Evolutionary conservation across 2,329 filamentous ascomycete genomes (phyloP).

Genomic region (Acephala macrosclerotiorum): DNA sequence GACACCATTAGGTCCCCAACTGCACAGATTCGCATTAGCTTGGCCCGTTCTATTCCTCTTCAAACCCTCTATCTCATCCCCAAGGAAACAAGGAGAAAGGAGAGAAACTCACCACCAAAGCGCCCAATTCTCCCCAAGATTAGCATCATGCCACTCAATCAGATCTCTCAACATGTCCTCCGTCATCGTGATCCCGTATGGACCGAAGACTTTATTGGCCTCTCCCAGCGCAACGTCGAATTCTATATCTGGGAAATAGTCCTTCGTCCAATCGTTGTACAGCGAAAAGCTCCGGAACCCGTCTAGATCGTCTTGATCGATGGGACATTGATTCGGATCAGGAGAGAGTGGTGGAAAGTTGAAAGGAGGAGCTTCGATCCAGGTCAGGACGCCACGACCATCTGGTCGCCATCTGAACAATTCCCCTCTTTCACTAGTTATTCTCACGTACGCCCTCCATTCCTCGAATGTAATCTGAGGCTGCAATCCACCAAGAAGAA

Average conservation of each 20-base stretch:
- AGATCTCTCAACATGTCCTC: no score
- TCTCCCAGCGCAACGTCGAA: no score
- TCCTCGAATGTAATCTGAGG: not conserved
- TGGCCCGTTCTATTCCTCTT: not conserved
- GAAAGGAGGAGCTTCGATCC: no score
- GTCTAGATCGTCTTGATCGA: no score
- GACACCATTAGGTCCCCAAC: conserved; percentile 1
- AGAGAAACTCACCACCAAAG: not conserved
- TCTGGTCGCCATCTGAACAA: not conserved
- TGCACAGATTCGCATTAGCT: not conserved
- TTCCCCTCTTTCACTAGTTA: not conserved
- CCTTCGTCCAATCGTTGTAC: no score
- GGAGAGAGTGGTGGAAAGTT: no score
- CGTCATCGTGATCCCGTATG: no score
- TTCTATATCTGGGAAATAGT: no score
- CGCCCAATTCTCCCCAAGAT: not conserved
- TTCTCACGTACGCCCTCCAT: not conserved
- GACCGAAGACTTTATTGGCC: no score
- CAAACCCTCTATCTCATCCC: not conserved
- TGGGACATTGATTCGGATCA: no score
- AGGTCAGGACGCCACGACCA: no score
- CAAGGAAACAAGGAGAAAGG: not conserved
- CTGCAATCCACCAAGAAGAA: not conserved
- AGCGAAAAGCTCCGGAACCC: no score
- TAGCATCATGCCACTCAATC: not conserved